Conservation (phyloP, 2,329 filamentous ascomycete species). For the Fusarium chlamydosporum region DNA sequence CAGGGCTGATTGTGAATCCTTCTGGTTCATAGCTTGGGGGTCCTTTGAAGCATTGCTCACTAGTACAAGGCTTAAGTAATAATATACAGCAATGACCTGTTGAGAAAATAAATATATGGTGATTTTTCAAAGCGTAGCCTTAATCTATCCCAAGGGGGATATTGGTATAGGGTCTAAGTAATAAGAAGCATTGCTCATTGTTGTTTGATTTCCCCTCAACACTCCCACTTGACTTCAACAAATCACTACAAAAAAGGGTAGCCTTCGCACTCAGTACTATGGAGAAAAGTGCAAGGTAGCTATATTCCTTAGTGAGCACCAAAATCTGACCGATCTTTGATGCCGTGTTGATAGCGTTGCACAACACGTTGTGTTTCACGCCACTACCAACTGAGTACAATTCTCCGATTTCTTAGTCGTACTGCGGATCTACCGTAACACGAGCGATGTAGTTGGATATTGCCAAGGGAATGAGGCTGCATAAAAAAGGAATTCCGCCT, state of each 20-base stretch:
- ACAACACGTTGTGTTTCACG: constrained; percentile 35
- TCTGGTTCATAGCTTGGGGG: neutral
- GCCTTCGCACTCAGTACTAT: neutral
- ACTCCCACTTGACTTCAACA: neutral
- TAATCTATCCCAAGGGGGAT: no score
- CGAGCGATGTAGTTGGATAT: constrained; percentile 30
- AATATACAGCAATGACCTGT: no score
- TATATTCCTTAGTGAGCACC: constrained; percentile 19
- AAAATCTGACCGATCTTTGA: neutral
- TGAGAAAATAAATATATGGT: no score
- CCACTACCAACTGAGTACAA: constrained; percentile 38
- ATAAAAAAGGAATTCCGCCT: neutral
- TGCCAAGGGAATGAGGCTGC: constrained; percentile 22
- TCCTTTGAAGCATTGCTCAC: constrained; percentile 14
- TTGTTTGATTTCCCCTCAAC: neutral
- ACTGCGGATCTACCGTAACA: constrained; percentile 11
- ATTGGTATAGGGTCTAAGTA: no score
- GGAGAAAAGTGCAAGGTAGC: neutral
- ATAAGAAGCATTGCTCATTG: constrained; percentile 5
- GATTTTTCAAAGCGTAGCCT: no score
- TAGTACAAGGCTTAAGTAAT: no score
- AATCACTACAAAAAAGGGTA: constrained; percentile 9
- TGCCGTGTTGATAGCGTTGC: constrained; percentile 7
- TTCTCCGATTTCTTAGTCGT: constrained; percentile 23
- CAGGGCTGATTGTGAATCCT: neutral